phyloP scores from a whole-genome alignment of 2,329 filamentous ascomycete species.

The Leptographium radiaticola region DNA sequence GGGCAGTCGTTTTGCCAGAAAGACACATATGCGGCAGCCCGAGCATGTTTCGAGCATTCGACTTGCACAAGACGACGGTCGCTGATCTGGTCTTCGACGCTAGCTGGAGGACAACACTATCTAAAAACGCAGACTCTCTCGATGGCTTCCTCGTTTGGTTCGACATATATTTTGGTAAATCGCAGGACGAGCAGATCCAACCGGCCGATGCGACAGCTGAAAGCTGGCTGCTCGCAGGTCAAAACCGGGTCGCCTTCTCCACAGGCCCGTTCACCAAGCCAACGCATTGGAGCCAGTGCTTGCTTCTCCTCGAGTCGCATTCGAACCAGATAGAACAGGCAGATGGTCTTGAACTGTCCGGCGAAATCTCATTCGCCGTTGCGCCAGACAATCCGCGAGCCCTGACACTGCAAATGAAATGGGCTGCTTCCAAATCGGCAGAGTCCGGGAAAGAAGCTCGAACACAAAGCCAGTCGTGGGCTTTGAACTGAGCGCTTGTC shows the following conservation, averaged over 20 bases:
- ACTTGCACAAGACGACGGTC: constrained; percentile 58
- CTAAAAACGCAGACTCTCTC: constrained; percentile 50
- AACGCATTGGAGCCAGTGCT: constrained; percentile 85
- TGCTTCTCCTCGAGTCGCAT: constrained; percentile 55
- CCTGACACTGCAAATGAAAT: constrained; percentile 50
- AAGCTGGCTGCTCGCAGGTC: constrained; percentile 45
- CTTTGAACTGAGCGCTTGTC: constrained; percentile 2
- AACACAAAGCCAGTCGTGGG: constrained; percentile 33
- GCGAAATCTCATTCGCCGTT: constrained; percentile 58
- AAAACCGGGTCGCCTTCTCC: constrained; percentile 67
- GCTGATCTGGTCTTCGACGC: constrained; percentile 66
- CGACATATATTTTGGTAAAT: constrained; percentile 76
- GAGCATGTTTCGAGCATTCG: constrained; percentile 58
- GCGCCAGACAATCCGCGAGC: constrained; percentile 57
- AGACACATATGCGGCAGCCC: constrained; percentile 45
- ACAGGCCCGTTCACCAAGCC: constrained; percentile 64
- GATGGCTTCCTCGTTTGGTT: constrained; percentile 91
- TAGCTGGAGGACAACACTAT: constrained; percentile 49
- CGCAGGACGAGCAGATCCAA: constrained; percentile 35
- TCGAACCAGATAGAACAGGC: constrained; percentile 30
- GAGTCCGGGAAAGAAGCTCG: not conserved
- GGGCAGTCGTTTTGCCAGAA: constrained; percentile 58
- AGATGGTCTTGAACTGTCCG: constrained; percentile 45
- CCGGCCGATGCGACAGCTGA: constrained; percentile 42
- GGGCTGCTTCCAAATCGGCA: constrained; percentile 34